These are phyloP conservation scores for Vitis cinerea DNA, from an alignment of 164 flowering plant species.

Conservation along the genomic window DNA sequence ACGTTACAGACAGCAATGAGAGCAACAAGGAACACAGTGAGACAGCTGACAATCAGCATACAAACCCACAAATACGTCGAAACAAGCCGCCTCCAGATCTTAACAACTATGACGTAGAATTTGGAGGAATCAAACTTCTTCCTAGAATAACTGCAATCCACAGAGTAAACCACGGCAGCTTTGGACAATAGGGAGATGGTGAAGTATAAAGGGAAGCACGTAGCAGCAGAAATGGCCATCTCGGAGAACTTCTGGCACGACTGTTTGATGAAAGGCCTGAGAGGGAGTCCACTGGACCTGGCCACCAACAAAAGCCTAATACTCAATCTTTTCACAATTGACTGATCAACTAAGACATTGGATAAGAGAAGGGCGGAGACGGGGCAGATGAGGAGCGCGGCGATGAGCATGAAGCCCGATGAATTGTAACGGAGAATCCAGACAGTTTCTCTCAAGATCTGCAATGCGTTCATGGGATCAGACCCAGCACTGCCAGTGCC, in stretches of 20 bases:
- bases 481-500: conserved; percentile 28
- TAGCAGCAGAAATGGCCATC: conserved; percentile 47
- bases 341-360: conserved; percentile 65
- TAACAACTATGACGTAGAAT: conserved; percentile 41
- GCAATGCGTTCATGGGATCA: conserved; percentile 65
- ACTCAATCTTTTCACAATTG: conserved; percentile 53
- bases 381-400: conserved; percentile 75
- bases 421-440: conserved; percentile 73
- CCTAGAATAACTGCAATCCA: conserved; percentile 77
- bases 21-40: conserved; percentile 58
- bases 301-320: conserved; percentile 63
- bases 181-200: conserved; percentile 71
- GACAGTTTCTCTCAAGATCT: conserved; percentile 84
- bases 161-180: conserved; percentile 77
- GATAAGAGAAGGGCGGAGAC: conserved; percentile 68
- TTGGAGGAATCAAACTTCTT: conserved; percentile 46
- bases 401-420: conserved; percentile 53
- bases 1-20: conserved; percentile 60
- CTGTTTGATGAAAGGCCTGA: conserved; percentile 53
- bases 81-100: conserved; percentile 74
- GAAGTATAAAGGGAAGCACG: conserved; percentile 75
- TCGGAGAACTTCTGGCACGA: conserved; percentile 72
- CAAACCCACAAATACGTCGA: conserved; percentile 72
- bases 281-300: conserved; percentile 71
- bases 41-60: conserved; percentile 52